A percentile compares a stretch with the other conserved stretches of the same genome.
Evolutionary conservation across 495 filamentous ascomycete species (phyloP).

Genomic region (Astrothelium subdiscretum): DNA sequence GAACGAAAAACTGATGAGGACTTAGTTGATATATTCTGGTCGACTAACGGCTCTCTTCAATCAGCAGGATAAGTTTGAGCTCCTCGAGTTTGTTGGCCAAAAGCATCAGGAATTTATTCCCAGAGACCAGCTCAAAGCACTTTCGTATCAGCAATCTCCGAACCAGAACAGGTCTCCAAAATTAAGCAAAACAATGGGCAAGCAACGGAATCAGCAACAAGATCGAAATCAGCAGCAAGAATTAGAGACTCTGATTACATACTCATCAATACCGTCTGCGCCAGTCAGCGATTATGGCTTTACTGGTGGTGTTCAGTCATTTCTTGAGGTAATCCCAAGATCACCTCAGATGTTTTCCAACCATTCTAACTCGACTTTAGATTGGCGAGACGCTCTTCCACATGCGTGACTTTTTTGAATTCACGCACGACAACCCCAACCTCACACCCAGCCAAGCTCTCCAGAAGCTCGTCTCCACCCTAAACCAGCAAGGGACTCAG

Average conservation of each 20-base stretch:
- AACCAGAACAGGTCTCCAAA: constrained; percentile 27
- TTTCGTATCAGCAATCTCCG: constrained; percentile 19
- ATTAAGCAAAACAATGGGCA: constrained; percentile 26
- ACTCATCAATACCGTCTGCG: constrained; percentile 17
- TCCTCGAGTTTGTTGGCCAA: constrained; percentile 22
- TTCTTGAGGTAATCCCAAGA: constrained; percentile 24
- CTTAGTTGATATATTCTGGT: constrained; percentile 18
- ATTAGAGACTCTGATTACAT: constrained; percentile 14
- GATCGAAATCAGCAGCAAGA: constrained; percentile 15
- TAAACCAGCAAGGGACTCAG: constrained; percentile 9
- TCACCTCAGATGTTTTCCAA: not conserved
- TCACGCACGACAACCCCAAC: constrained; percentile 21
- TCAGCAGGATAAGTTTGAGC: constrained; percentile 22
- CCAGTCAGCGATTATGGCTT: constrained; percentile 19
- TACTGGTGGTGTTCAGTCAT: constrained; percentile 20
- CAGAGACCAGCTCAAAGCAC: constrained; percentile 14
- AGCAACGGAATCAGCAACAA: constrained; percentile 17
- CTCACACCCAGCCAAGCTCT: constrained; percentile 25
- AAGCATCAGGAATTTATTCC: constrained; percentile 23
- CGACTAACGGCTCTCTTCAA: constrained; percentile 23
- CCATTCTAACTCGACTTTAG: constrained; percentile 12
- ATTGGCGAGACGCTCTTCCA: constrained; percentile 30
- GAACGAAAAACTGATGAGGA: not conserved
- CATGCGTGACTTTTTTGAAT: constrained; percentile 28
- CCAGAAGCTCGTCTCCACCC: constrained; percentile 16